A percentile compares a stretch with the other conserved stretches of the same genome.
These are phyloP conservation scores for Cercis canadensis DNA, from an alignment of 306 rosid genomes.

Conservation along the genomic window DNA sequence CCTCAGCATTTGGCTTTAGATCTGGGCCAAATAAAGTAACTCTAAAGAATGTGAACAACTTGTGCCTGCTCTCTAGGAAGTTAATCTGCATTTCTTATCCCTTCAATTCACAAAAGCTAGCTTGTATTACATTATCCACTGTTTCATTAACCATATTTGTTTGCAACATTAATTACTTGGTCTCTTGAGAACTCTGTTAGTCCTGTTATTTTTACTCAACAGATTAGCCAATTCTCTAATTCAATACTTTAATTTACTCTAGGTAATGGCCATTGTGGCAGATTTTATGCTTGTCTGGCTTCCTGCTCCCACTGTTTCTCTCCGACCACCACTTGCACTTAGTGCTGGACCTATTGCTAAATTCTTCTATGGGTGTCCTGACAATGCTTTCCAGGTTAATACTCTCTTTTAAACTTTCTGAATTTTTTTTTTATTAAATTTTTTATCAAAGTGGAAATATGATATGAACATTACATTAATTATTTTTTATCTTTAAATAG, in stretches of 20 bases:
- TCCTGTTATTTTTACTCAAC: conserved; percentile 15
- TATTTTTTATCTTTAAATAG: conserved; percentile 36
- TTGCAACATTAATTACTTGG: neutral
- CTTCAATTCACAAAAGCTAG: too few species aligned
- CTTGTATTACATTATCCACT: conserved; percentile 1
- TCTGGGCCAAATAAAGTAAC: neutral
- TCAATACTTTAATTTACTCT: conserved; percentile 28
- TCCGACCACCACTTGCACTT: conserved; percentile 67
- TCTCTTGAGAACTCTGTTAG: conserved; percentile 19
- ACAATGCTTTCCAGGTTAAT: conserved; percentile 91
- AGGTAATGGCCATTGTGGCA: conserved; percentile 94
- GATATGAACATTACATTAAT: conserved; percentile 11
- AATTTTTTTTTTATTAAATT: neutral
- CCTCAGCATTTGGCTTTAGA: neutral
- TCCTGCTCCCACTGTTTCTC: conserved; percentile 90
- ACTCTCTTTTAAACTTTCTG: conserved; percentile 25
- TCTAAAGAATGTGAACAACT: conserved; percentile 13
- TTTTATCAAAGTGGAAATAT: neutral
- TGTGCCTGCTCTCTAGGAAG: conserved; percentile 9
- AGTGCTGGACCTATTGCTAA: conserved; percentile 77
- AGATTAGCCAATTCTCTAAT: conserved; percentile 31
- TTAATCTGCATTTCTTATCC: too few species aligned
- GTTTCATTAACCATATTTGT: neutral
- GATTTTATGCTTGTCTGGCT: conserved; percentile 97
- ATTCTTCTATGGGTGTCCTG: conserved; percentile 94